Evolutionary conservation across 768 basidiomycete genomes (phyloP).

Genomic region (Sarcodon sp.): DNA sequence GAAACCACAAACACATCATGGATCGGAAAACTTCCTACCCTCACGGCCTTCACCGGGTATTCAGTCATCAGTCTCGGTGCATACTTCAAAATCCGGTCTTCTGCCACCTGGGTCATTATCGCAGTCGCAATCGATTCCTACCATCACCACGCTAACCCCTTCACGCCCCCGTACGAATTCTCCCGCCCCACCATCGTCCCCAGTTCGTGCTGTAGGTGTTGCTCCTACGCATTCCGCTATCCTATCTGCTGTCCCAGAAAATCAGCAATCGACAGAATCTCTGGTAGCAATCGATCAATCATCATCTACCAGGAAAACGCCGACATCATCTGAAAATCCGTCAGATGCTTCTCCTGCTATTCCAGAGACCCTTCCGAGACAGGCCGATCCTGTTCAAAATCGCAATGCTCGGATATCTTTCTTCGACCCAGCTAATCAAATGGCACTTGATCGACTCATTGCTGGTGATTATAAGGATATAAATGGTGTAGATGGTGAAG

Average conservation of each 20-base stretch:
- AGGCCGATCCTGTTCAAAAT: constrained; percentile 19
- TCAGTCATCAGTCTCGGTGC: constrained; percentile 5
- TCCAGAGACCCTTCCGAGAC: constrained; percentile 20
- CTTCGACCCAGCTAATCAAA: constrained; percentile 73
- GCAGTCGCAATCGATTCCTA: constrained; percentile 4
- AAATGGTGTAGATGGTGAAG: constrained; percentile 27
- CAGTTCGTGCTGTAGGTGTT: constrained; percentile 8
- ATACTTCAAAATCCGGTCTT: not conserved
- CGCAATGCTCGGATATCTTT: constrained; percentile 70
- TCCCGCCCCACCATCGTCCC: constrained; percentile 3
- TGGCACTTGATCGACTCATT: constrained; percentile 56
- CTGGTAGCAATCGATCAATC: not conserved
- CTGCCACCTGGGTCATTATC: not conserved
- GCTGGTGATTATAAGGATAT: constrained; percentile 30
- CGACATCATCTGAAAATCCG: too few relatives aligned
- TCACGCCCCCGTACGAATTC: too few relatives aligned
- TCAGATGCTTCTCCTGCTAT: constrained; percentile 1
- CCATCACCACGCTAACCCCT: not conserved
- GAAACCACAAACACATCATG: not conserved
- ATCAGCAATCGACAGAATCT: too few relatives aligned
- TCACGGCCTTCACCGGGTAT: constrained; percentile 6
- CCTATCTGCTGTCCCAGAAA: constrained; percentile 5
- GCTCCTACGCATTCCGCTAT: constrained; percentile 6
- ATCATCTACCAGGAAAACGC: constrained; percentile 2
- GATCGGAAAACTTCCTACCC: constrained; percentile 1